Base-by-base conservation (phyloP, 345 rosid genomes). In the Melastoma malabathricum region DNA sequence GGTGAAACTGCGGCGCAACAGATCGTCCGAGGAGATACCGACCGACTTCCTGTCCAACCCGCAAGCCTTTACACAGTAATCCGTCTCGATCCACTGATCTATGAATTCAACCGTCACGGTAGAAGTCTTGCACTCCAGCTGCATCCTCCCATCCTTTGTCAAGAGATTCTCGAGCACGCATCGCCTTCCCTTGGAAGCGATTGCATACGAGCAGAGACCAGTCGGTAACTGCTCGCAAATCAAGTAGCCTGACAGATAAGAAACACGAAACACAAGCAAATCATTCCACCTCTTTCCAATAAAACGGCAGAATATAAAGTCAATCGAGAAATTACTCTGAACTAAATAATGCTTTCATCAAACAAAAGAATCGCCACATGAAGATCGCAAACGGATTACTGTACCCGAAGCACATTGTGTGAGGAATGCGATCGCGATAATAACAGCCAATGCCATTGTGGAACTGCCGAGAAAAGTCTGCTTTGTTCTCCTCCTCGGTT, bases 11-110 rank as follows among this genome's bases (percentile, higher is more conserved):
- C 78, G 68, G 17, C 87, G 95, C 44, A 92, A 78, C 52, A 92
- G 77, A 1, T 86, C 15, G 54, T 92, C 97, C 2, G 99, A 84
- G 1, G 99, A 92, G 63, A 92, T 88, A 2, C 99, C 99, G 5
- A 84, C 75, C 3, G 86, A 60, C 55, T 70, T 81, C 61, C 98
- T 66, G 46, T 88, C 86, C 63, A 78, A 82, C 7, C 98, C 98
- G 46, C 98, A 92, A 51, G 86, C 78, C 0, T 60, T 46, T 2
- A 92, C 79, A 10, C 98, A 92, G 18, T 59, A 70, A 18, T 92
- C 90, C 10, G 66, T 87, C 73, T 92, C 98, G 3, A 92, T 70
- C 44, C 81, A 75, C 54, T 77, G 80, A 0, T 77, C 62, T 75
- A 84, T 81, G 46, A 77, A 73, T 59, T 75, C 88, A 17, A 88